These are phyloP conservation scores for Aspergillus luchuensis DNA, from an alignment of 2,329 filamentous ascomycete genomes.

Conservation along the genomic window DNA sequence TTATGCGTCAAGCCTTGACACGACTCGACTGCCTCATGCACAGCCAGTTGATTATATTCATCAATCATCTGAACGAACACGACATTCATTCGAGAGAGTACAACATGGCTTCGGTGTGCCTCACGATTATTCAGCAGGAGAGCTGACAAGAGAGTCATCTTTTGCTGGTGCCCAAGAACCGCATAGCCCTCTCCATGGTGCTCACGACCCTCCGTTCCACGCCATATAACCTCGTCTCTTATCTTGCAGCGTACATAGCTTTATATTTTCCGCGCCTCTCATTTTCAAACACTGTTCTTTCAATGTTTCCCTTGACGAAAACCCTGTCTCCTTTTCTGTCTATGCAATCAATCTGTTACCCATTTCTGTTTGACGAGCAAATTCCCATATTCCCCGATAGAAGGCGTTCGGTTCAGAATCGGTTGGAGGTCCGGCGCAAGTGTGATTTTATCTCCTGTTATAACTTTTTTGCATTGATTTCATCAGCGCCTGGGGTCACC, in stretches of 20 bases:
- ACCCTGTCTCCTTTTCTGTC: conserved; percentile 21
- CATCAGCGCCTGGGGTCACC: conserved; percentile 4
- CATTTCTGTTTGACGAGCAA: conserved; percentile 33
- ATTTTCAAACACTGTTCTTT: conserved; percentile 32
- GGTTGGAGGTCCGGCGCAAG: conserved; percentile 38
- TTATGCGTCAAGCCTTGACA: conserved; percentile 64
- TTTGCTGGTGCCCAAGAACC: conserved; percentile 29
- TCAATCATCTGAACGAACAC: conserved; percentile 82
- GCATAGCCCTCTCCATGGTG: conserved; percentile 34
- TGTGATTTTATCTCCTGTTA: conserved; percentile 22
- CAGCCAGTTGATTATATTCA: conserved; percentile 60
- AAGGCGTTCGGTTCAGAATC: conserved; percentile 42
- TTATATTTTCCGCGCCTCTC: conserved; percentile 25
- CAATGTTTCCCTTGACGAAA: conserved; percentile 22
- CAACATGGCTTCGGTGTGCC: conserved; percentile 83
- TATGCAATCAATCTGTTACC: conserved; percentile 27
- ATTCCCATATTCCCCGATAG: conserved; percentile 42
- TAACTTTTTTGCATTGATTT: conserved; percentile 8
- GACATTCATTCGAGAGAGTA: conserved; percentile 82
- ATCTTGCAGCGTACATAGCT: conserved; percentile 33
- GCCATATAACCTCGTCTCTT: conserved; percentile 30
- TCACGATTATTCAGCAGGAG: conserved; percentile 85
- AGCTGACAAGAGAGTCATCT: conserved; percentile 78
- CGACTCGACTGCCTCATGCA: conserved; percentile 55
- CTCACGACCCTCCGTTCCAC: conserved; percentile 36